Base-by-base conservation (phyloP, 2,329 filamentous ascomycete species). In the Capronia epimyces region DNA sequence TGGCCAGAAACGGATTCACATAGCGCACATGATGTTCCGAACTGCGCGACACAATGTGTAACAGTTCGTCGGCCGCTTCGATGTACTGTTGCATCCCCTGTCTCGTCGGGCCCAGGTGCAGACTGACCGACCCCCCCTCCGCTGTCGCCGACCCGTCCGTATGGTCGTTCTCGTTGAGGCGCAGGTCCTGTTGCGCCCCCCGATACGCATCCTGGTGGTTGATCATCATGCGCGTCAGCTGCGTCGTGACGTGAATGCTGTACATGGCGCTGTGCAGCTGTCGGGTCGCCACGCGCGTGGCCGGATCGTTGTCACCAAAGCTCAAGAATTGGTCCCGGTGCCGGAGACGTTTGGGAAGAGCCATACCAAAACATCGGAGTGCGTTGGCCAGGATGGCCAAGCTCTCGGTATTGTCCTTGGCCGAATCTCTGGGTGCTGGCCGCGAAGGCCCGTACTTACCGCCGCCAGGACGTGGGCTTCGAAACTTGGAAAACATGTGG, bases 1-100 rank as follows among this genome's bases (percentile, higher is more conserved):
- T 66, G 9, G 54, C 52, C 15, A 67, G 58, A 37, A 67, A 67
- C 3, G 65, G 65, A 43, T 66, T 67, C 15, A 67, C 61, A 52
- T 64, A 63, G 18, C 52, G 57, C 31, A 62, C 53, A 49, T 66
- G 63, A n/a, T 64, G 59, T 2, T 60, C 56, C 8, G 56, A 56
- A 53, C 62, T 64, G 31, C 57, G 60, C 13, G 59, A 57, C 9
- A 66, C 58, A 2, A 66, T 59, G 2, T 55, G 52, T 4, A 65
- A 44, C 42, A 66, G 63, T 43, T 63, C 60, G 44, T 65, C 60
- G 1, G 64, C 60, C 0, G 65, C 64, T 34, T 61, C 55, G 44
- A 66, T 62, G 54, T 64, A 66, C 39, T 64, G 58, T 21, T 46
- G 43, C 12, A 46, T 22, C 3, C 43, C 43, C 31, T 46, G n/a